Conservation (phyloP, 148 eudicot genomes). For the Pharnaceum exiguum region DNA sequence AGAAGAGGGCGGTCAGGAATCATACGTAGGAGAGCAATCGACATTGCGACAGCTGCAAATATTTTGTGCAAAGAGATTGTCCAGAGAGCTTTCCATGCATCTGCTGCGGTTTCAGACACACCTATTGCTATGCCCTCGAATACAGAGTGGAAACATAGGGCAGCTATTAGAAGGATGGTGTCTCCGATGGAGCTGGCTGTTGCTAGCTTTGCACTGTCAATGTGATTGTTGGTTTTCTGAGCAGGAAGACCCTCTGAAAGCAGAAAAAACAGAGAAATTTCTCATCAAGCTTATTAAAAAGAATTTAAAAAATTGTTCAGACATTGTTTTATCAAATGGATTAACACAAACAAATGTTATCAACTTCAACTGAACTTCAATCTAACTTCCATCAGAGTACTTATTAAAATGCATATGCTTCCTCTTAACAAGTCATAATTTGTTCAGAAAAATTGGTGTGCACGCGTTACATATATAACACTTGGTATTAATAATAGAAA, state of each 20-base stretch:
- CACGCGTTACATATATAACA: too few relatives aligned
- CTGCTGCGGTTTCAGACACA: conserved; percentile 41
- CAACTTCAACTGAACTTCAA: too few relatives aligned
- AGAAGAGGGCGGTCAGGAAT: conserved; percentile 52
- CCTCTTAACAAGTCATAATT: too few relatives aligned
- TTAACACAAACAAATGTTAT: too few relatives aligned
- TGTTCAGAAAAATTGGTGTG: too few relatives aligned
- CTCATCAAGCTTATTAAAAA: neutral
- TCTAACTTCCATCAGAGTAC: too few relatives aligned
- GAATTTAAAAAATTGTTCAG: neutral
- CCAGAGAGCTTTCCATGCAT: conserved; percentile 72
- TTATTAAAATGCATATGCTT: too few relatives aligned
- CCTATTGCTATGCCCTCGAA: conserved; percentile 73
- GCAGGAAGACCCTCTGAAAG: conserved; percentile 20
- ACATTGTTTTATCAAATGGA: neutral
- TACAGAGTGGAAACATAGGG: conserved; percentile 65
- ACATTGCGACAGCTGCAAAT: conserved; percentile 66
- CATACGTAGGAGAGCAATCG: conserved; percentile 61
- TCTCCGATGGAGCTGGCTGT: conserved; percentile 49
- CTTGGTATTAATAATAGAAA: too few relatives aligned
- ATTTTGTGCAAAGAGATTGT: conserved; percentile 61
- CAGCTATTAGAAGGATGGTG: conserved; percentile 48
- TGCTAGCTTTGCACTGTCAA: conserved; percentile 22
- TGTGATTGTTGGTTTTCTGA: conserved; percentile 11
- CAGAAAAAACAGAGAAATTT: neutral